These are phyloP conservation scores for Metarhizium sp. DNA, from an alignment of 2,329 filamentous ascomycete species.

Conservation along the genomic window DNA sequence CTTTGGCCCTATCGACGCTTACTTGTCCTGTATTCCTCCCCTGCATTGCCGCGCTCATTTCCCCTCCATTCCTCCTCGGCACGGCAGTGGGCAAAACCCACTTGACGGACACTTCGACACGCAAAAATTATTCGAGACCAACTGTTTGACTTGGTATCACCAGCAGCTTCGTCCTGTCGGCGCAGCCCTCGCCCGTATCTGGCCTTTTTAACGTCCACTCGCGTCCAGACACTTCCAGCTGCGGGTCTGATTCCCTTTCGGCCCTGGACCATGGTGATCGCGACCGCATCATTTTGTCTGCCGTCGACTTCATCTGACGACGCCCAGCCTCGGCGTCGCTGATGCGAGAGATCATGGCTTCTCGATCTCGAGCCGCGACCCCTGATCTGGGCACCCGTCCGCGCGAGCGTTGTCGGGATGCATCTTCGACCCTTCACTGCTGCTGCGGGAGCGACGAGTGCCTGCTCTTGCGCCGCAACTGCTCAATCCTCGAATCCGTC, in stretches of 20 bases:
- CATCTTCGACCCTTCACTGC: constrained; percentile 45
- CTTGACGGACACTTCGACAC: background rate
- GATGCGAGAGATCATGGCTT: constrained; percentile 4
- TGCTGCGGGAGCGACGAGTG: constrained; percentile 82
- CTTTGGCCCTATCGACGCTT: no score
- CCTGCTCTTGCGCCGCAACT: constrained; percentile 72
- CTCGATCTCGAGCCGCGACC: constrained; percentile 3
- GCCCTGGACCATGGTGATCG: constrained; percentile 7
- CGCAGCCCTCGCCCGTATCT: background rate
- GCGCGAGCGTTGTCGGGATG: constrained; percentile 11
- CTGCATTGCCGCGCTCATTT: background rate
- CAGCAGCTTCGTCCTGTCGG: background rate
- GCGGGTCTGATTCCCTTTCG: background rate
- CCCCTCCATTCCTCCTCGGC: constrained; percentile 1
- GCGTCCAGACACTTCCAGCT: background rate
- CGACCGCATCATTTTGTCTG: background rate
- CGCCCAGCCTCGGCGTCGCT: constrained; percentile 5
- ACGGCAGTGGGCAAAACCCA: background rate
- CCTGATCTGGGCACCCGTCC: constrained; percentile 14
- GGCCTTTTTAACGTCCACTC: background rate
- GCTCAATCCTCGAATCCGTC: constrained; percentile 64
- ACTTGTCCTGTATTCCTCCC: no score
- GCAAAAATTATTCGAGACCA: background rate
- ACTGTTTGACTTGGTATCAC: background rate
- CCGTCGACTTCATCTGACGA: constrained; percentile 1